These are phyloP conservation scores for Fusarium irregulare DNA, from an alignment of 2,329 filamentous ascomycete genomes.

Conservation along the genomic window DNA sequence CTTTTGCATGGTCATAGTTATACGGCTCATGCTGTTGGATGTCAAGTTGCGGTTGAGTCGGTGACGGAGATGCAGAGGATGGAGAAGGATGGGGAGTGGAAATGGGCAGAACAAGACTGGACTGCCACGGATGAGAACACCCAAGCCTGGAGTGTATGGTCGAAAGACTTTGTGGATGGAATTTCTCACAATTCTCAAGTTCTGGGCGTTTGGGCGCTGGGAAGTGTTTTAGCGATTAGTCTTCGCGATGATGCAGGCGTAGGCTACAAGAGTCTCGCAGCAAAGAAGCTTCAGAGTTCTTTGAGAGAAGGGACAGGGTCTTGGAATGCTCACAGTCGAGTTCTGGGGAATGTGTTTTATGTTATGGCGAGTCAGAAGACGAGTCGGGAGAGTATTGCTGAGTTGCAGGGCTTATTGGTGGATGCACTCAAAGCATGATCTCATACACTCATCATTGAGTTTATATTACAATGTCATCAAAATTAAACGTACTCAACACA, in stretches of 20 bases:
- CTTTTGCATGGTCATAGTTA: constrained; percentile 88
- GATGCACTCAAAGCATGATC: constrained; percentile 26
- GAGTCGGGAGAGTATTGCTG: constrained; percentile 43
- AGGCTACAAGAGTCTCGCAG: constrained; percentile 62
- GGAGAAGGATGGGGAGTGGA: constrained; percentile 68
- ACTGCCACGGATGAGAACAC: not conserved
- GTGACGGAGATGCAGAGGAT: constrained; percentile 69
- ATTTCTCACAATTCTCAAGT: constrained; percentile 69
- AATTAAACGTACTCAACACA: no score
- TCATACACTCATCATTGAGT: not conserved
- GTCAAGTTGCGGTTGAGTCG: constrained; percentile 78
- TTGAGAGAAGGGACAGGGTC: constrained; percentile 47
- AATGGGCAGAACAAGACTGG: constrained; percentile 41
- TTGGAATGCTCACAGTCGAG: constrained; percentile 65
- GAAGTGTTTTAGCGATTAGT: constrained; percentile 77
- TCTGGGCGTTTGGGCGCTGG: constrained; percentile 76
- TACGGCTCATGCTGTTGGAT: constrained; percentile 85
- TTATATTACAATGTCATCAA: no score
- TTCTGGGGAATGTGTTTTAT: constrained; percentile 69
- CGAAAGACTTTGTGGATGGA: constrained; percentile 65
- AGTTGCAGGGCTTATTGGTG: constrained; percentile 35
- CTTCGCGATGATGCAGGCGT: constrained; percentile 55
- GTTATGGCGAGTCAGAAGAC: constrained; percentile 66
- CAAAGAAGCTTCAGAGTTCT: constrained; percentile 55
- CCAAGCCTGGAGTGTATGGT: constrained; percentile 77